phyloP scores from a whole-genome alignment of 495 filamentous ascomycete genomes.

The Staphylotrichum longicolle region DNA sequence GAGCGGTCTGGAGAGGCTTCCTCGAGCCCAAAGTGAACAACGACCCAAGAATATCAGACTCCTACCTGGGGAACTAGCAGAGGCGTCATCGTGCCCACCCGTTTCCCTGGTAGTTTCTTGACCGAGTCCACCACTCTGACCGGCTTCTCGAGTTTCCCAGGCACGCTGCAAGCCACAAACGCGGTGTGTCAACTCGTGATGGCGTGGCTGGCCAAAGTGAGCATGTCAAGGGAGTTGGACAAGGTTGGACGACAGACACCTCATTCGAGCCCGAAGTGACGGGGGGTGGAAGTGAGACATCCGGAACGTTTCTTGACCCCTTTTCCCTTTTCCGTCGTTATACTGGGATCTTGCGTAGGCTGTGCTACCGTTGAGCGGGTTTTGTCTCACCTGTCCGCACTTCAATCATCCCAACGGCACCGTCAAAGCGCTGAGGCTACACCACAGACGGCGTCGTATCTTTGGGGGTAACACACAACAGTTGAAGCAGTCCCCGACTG shows the following conservation, averaged over 20 bases:
- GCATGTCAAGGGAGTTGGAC: neutral
- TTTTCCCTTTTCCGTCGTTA: neutral
- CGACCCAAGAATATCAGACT: too few relatives aligned
- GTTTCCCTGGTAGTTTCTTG: too few relatives aligned
- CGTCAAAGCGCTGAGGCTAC: constrained; percentile 1
- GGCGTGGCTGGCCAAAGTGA: neutral
- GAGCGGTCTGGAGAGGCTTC: too few relatives aligned
- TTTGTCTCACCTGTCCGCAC: constrained; percentile 4
- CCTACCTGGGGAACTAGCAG: too few relatives aligned
- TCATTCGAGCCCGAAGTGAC: neutral
- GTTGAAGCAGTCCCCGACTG: neutral
- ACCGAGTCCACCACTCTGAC: too few relatives aligned
- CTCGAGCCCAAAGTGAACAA: too few relatives aligned
- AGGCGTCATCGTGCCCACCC: too few relatives aligned
- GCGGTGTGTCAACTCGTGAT: too few relatives aligned
- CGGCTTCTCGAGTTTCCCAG: too few relatives aligned
- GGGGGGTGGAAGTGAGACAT: constrained; percentile 3
- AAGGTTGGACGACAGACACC: neutral
- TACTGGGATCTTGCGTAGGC: neutral
- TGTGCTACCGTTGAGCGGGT: neutral
- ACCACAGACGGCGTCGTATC: constrained; percentile 5
- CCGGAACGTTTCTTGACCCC: neutral
- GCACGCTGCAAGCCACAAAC: too few relatives aligned
- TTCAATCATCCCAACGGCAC: neutral
- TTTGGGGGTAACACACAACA: neutral